Base-by-base conservation (phyloP, 2,329 filamentous ascomycete species). In the Xylaria polymorpha region DNA sequence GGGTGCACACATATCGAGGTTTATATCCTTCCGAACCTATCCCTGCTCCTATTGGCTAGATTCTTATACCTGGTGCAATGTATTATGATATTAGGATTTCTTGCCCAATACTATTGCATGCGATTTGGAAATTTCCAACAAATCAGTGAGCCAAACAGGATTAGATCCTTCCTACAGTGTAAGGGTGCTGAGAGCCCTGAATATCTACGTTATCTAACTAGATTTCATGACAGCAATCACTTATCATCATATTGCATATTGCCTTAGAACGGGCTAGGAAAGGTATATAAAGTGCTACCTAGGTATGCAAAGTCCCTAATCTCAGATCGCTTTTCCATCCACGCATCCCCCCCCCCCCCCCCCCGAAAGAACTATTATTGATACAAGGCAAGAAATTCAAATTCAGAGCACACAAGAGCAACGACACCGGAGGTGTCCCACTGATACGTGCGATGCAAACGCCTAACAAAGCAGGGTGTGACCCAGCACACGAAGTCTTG, bases 401-500 rank as follows among this genome's bases (percentile, higher is more conserved):
- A 57, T 57, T 22, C 20, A 10, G 15, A 43, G 20, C 20, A 57
- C 53, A n/a, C n/a, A n/a, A 20, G 12, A 29, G 37, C n/a, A 41
- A 57, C 8, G 12, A 18, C 53, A 25, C 35, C 53, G 7, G 4
- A n/a, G 20, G 20, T 57, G 20, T 57, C 37, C 14, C 6, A 20
- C 37, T 25, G 2, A 18, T 41, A 25, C 14, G 20, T 43, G 37
- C 37, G 37, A 57, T 41, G 55, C 29, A 10, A 56, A 57, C 61
- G 44, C 61, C 53, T 14, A 3, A 18, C 18, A 25, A 39, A 35
- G 53, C 61, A 50, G 43, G 25, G 25, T 6, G 37, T 65, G 63
- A 50, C 63, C 63, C 56, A 53, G 55, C 63, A 65, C 15, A 41
- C 46, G 25, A 65, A 44, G 46, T 55, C n/a, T 44, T 55, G 63